Percentiles rank a stretch among this genome's conserved stretches.
phyloP scores from a whole-genome alignment of 2,329 filamentous ascomycete genomes.

The Penicillium corylophilum region DNA sequence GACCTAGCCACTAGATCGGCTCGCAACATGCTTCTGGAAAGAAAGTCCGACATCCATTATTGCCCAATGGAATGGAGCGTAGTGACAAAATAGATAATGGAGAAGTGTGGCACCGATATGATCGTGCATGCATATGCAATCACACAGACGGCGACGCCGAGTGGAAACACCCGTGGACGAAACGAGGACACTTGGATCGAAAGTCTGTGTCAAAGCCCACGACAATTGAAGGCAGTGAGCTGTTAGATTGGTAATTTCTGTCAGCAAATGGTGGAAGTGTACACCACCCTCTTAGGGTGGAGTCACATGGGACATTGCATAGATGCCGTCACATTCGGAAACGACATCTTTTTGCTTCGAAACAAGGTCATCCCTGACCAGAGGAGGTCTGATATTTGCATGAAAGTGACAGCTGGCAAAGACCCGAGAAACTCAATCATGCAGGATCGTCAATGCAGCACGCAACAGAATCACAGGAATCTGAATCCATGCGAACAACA shows the following conservation, averaged over 20 bases:
- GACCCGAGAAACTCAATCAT: constrained; percentile 28
- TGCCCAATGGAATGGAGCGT: constrained; percentile 14
- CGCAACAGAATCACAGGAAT: constrained; percentile 26
- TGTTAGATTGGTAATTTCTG: constrained; percentile 18
- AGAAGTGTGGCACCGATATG: constrained; percentile 9
- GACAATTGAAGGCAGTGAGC: constrained; percentile 13
- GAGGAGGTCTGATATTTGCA: constrained; percentile 27
- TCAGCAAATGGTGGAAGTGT: constrained; percentile 5
- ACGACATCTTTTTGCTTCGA: constrained; percentile 19
- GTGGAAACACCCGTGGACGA: constrained; percentile 8
- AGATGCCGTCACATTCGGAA: constrained; percentile 22
- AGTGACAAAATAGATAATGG: constrained; percentile 9
- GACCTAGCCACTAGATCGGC: constrained; percentile 15
- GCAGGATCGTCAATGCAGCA: constrained; percentile 35
- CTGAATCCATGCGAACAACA: constrained; percentile 30
- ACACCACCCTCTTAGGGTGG: constrained; percentile 15
- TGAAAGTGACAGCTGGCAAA: constrained; percentile 39
- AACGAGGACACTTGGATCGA: constrained; percentile 9
- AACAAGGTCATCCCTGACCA: constrained; percentile 27
- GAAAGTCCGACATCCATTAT: constrained; percentile 16
- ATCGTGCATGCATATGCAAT: constrained; percentile 22
- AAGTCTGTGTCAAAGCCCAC: constrained; percentile 18
- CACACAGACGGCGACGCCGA: constrained; percentile 20
- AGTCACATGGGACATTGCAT: constrained; percentile 17
- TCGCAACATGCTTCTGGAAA: constrained; percentile 24